These are phyloP conservation scores for Xylariomycetidae sp. DNA, from an alignment of 2,329 filamentous ascomycete genomes.

Conservation along the genomic window DNA sequence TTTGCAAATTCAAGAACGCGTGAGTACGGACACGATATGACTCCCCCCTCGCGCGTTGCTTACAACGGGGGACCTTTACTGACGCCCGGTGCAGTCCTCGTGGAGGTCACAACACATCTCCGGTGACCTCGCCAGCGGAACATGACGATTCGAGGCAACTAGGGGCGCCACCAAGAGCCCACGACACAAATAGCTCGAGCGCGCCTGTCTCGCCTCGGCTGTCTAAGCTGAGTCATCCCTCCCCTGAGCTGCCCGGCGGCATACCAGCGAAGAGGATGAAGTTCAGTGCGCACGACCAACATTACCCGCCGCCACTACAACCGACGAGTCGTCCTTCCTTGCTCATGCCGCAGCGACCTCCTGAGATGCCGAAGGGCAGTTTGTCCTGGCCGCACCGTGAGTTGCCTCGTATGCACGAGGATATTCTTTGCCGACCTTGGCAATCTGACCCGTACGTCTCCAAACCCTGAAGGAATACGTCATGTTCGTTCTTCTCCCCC, in stretches of 20 bases:
- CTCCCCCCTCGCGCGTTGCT: too few species aligned
- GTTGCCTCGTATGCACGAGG: slow-evolving; percentile 44
- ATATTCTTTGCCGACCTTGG: slow-evolving; percentile 45
- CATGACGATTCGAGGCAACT: slow-evolving; percentile 40
- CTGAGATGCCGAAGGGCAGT: slow-evolving; percentile 32
- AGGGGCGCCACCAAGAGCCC: slow-evolving; percentile 24
- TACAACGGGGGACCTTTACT: slow-evolving; percentile 6
- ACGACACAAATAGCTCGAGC: slow-evolving; percentile 37
- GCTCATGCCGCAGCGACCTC: slow-evolving; percentile 19
- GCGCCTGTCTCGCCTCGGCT: slow-evolving; percentile 45
- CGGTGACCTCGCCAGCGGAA: slow-evolving; percentile 47
- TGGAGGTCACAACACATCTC: slow-evolving; percentile 54
- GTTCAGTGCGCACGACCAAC: neutral
- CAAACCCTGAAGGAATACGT: neutral
- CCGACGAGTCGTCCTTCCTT: slow-evolving; percentile 15
- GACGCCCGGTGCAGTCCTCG: slow-evolving; percentile 40
- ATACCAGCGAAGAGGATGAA: neutral
- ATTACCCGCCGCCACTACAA: slow-evolving; percentile 7
- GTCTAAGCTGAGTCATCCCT: slow-evolving; percentile 26
- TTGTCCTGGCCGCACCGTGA: slow-evolving; percentile 36
- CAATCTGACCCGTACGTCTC: slow-evolving; percentile 42
- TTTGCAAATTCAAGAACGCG: slow-evolving; percentile 84
- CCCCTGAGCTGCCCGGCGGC: slow-evolving; percentile 12
- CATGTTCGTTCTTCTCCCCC: neutral
- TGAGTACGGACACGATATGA: too few species aligned